Percentiles rank a stretch among this genome's conserved stretches.
Conservation (phyloP, 78 protist genomes). For the Fonticula alba region DNA sequence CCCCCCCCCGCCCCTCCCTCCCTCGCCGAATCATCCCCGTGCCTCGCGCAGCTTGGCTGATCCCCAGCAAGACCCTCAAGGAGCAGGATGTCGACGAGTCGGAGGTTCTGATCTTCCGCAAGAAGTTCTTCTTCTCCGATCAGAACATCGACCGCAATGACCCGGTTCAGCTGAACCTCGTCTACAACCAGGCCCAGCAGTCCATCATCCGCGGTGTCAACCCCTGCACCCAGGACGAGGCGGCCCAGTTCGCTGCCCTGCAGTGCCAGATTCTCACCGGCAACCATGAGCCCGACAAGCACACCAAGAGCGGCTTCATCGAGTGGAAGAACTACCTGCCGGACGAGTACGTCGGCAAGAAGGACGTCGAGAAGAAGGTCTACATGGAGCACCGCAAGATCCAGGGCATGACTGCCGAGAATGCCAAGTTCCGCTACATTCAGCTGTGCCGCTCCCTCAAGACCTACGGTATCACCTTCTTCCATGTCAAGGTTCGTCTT, state of each 20-base stretch:
- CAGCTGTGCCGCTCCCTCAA: constrained; percentile 55
- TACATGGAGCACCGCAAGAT: constrained; percentile 45
- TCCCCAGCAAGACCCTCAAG: constrained; percentile 30
- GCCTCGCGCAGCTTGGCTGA: too few species aligned
- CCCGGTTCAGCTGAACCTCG: constrained; percentile 57
- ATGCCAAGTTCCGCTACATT: constrained; percentile 52
- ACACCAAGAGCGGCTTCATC: neutral
- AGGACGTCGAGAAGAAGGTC: constrained; percentile 34
- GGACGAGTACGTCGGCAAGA: constrained; percentile 28
- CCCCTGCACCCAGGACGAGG: constrained; percentile 54
- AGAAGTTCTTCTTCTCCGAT: constrained; percentile 60
- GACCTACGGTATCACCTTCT: constrained; percentile 67
- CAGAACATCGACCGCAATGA: constrained; percentile 50
- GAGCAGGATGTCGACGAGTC: constrained; percentile 49
- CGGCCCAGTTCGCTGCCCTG: constrained; percentile 46
- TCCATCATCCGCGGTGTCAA: constrained; percentile 42
- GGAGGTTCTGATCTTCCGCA: constrained; percentile 34
- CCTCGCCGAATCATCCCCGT: too few species aligned
- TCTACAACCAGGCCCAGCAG: constrained; percentile 40
- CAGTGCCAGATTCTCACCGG: constrained; percentile 43
- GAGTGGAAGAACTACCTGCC: constrained; percentile 17
- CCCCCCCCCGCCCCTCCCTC: neutral
- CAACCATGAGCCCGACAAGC: constrained; percentile 34
- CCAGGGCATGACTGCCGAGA: constrained; percentile 36
- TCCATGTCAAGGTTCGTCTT: constrained; percentile 29